Percentiles rank a stretch among this genome's conserved stretches.
Evolutionary conservation across 495 filamentous ascomycete species (phyloP).

Genomic region (Penicillium malachiteum): DNA sequence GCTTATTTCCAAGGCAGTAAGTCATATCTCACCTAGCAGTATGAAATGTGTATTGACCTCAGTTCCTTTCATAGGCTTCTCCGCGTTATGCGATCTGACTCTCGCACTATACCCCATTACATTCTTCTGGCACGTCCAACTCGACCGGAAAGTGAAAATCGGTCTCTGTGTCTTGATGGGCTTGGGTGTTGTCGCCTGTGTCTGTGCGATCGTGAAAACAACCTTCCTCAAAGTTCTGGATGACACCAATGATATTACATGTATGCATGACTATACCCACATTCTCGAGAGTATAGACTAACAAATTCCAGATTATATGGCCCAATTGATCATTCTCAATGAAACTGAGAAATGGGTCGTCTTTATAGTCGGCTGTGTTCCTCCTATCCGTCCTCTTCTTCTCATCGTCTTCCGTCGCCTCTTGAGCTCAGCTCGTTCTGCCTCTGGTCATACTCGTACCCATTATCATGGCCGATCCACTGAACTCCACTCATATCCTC

Average conservation of each 20-base stretch:
- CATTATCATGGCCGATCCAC: slow-evolving; percentile 1
- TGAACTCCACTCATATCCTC: slow-evolving; percentile 8
- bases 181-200: slow-evolving; percentile 29
- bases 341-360: slow-evolving; percentile 22
- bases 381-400: slow-evolving; percentile 14
- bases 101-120: slow-evolving; percentile 37
- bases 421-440: neutral
- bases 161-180: slow-evolving; percentile 40
- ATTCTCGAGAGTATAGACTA: neutral
- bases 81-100: slow-evolving; percentile 14
- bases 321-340: slow-evolving; percentile 10
- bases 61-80: slow-evolving; percentile 5
- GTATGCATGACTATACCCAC: neutral
- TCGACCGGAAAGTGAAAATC: slow-evolving; percentile 39
- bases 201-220: slow-evolving; percentile 14
- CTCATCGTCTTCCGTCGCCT: slow-evolving; percentile 11
- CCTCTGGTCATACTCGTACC: neutral
- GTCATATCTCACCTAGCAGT: neutral
- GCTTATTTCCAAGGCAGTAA: slow-evolving; percentile 20
- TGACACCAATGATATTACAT: slow-evolving; percentile 11
- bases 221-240: slow-evolving; percentile 5
- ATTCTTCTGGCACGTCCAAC: slow-evolving; percentile 40
- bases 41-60: neutral
- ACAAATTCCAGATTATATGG: slow-evolving; percentile 8
- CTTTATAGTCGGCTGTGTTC: slow-evolving; percentile 14